phyloP scores from a whole-genome alignment of 2,329 filamentous ascomycete species.

The Nemania abortiva region DNA sequence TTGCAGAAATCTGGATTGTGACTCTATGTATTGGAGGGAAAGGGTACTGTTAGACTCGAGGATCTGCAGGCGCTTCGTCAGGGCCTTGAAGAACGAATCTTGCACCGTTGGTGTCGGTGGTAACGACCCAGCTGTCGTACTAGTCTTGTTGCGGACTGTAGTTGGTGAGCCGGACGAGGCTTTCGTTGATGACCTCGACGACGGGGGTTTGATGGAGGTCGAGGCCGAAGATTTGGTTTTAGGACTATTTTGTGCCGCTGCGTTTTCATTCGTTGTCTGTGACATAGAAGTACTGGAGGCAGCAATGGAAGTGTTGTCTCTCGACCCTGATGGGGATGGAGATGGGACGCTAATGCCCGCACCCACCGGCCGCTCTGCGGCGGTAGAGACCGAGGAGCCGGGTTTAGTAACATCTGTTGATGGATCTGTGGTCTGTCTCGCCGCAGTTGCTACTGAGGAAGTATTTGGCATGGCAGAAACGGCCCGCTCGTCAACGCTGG shows the following conservation, averaged over 20 bases:
- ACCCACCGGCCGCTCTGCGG: constrained; percentile 31
- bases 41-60: constrained; percentile 93
- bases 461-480: constrained; percentile 29
- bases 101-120: constrained; percentile 84
- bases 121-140: constrained; percentile 57
- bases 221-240: constrained; percentile 46
- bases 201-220: constrained; percentile 48
- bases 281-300: constrained; percentile 38
- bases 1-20: constrained; percentile 89
- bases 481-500: constrained; percentile 36
- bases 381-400: constrained; percentile 27
- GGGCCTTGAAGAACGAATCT: constrained; percentile 97
- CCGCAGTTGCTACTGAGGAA: constrained; percentile 36
- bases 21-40: constrained; percentile 95
- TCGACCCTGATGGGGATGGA: constrained; percentile 34
- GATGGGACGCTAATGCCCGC: constrained; percentile 30
- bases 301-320: constrained; percentile 32
- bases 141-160: constrained; percentile 54
- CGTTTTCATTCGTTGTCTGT: constrained; percentile 37
- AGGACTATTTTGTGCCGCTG: constrained; percentile 33
- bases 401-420: constrained; percentile 33
- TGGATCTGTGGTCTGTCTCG: constrained; percentile 38
- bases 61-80: constrained; percentile 90
- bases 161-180: constrained; percentile 45
- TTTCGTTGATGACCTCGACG: constrained; percentile 42